These are phyloP conservation scores for Aureobasidium sp. DNA, from an alignment of 2,329 filamentous ascomycete species.

Conservation along the genomic window DNA sequence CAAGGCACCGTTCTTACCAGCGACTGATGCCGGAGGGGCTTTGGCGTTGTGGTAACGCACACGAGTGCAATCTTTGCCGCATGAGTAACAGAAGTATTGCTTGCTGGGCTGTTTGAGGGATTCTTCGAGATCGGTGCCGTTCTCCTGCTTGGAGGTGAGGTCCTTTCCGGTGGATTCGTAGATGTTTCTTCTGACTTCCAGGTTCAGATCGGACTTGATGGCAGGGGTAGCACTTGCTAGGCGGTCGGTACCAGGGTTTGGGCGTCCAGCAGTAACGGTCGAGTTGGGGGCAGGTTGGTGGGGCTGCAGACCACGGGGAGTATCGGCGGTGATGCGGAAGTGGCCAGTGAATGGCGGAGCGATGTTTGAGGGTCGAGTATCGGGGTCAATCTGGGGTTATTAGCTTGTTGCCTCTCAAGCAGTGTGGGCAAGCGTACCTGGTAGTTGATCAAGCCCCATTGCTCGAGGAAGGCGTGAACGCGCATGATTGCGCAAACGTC, in stretches of 20 bases:
- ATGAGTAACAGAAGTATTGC: constrained; percentile 76
- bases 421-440: constrained; percentile 54
- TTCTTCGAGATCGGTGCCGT: constrained; percentile 59
- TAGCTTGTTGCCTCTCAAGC: constrained; percentile 22
- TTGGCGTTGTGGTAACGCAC: constrained; percentile 66
- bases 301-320: constrained; percentile 85
- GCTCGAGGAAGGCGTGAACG: constrained; percentile 93
- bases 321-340: constrained; percentile 93
- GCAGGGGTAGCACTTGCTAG: constrained; percentile 58
- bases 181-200: constrained; percentile 91
- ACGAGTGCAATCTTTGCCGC: constrained; percentile 79
- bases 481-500: constrained; percentile 99
- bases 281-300: constrained; percentile 87
- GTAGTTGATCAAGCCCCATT: constrained; percentile 98
- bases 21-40: constrained; percentile 40
- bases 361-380: constrained; percentile 89
- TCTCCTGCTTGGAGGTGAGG: constrained; percentile 47
- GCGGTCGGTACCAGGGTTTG: constrained; percentile 62
- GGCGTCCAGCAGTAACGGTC: constrained; percentile 51
- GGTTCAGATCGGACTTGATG: constrained; percentile 73
- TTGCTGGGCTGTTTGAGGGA: constrained; percentile 57
- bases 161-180: constrained; percentile 91
- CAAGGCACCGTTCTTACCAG: constrained; percentile 48
- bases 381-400: constrained; percentile 73
- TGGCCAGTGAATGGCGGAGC: constrained; percentile 96